Evolutionary conservation across 148 eudicot species (phyloP).

Genomic region (Vaccinium vitisidaea): DNA sequence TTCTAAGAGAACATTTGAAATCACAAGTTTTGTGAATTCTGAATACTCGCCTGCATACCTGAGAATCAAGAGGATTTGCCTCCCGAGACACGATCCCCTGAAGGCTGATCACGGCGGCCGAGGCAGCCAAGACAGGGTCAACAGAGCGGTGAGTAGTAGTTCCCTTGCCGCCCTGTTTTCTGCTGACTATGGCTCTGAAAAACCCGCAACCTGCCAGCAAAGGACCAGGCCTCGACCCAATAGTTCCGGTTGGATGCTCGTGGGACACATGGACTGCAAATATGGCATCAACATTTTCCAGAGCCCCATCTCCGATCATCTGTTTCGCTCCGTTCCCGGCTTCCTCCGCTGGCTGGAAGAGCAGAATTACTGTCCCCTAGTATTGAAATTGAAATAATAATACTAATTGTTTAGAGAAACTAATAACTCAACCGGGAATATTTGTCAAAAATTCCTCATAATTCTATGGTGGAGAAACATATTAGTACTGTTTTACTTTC

Average conservation of each 20-base stretch:
- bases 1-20: no score
- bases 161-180: conserved; percentile 23
- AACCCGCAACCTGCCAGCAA: conserved; percentile 77
- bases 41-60: conserved; percentile 29
- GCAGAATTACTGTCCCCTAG: conserved; percentile 65
- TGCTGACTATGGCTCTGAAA: conserved; percentile 56
- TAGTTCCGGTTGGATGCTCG: conserved; percentile 40
- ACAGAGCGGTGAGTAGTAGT: conserved; percentile 25
- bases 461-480: no score
- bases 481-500: background rate
- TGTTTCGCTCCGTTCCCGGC: conserved; percentile 75
- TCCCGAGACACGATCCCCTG: conserved; percentile 86
- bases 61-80: conserved; percentile 74
- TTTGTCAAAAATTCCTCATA: background rate
- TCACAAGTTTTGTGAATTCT: no score
- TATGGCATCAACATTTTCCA: conserved; percentile 70
- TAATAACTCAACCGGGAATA: background rate
- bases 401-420: background rate
- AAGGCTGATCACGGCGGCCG: conserved; percentile 67
- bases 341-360: conserved; percentile 88
- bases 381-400: background rate
- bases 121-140: conserved; percentile 66
- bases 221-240: conserved; percentile 74
- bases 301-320: conserved; percentile 71
- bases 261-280: conserved; percentile 66